Conservation (phyloP, 306 rosid genomes). For the Glycyrrhiza uralensis region DNA sequence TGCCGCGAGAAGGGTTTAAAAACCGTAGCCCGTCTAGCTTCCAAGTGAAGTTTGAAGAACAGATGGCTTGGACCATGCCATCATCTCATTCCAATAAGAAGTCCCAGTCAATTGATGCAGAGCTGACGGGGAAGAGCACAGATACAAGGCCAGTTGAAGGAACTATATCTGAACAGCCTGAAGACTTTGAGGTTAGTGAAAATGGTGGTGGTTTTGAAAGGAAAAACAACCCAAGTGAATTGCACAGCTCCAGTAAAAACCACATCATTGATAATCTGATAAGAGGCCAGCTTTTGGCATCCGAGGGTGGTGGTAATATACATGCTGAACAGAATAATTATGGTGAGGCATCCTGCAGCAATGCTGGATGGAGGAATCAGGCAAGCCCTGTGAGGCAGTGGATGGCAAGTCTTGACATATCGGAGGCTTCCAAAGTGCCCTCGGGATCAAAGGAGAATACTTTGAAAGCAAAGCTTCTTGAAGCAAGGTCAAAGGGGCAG, state of each 20-base stretch:
- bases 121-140: slow-evolving; percentile 37
- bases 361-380: slow-evolving; percentile 91
- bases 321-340: slow-evolving; percentile 46
- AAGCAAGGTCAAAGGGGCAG: slow-evolving; percentile 88
- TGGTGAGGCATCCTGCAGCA: slow-evolving; percentile 89
- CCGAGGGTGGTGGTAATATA: slow-evolving; percentile 52
- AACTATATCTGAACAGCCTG: slow-evolving; percentile 40
- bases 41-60: slow-evolving; percentile 83
- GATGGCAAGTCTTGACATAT: slow-evolving; percentile 51
- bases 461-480: slow-evolving; percentile 88
- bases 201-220: slow-evolving; percentile 34
- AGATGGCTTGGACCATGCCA: slow-evolving; percentile 69
- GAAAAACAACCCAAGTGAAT: slow-evolving; percentile 42
- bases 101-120: slow-evolving; percentile 43
- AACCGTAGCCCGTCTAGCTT: slow-evolving; percentile 62
- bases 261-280: slow-evolving; percentile 52
- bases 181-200: slow-evolving; percentile 39
- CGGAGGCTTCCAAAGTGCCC: slow-evolving; percentile 56
- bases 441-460: slow-evolving; percentile 62
- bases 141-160: slow-evolving; percentile 44
- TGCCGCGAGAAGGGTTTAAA: slow-evolving; percentile 53
- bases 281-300: slow-evolving; percentile 56
- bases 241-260: slow-evolving; percentile 41
- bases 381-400: slow-evolving; percentile 84
- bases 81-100: slow-evolving; percentile 51